phyloP scores from a whole-genome alignment of 164 flowering plant genomes.

The Aristolochia fimbriata region DNA sequence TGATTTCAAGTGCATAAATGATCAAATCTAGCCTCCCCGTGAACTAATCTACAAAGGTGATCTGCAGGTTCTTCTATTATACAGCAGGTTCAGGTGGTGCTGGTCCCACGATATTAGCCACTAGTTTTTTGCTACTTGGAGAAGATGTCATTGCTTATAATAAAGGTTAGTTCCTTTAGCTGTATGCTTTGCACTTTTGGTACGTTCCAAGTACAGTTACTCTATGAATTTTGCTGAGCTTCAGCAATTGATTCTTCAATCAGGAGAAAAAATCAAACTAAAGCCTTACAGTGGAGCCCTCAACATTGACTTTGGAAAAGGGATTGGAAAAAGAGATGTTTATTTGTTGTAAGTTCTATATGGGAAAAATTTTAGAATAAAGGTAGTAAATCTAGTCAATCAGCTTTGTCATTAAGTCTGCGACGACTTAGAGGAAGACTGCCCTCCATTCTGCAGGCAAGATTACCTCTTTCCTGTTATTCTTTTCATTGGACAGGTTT shows the following conservation, averaged over 20 bases:
- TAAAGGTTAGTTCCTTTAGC: constrained; percentile 46
- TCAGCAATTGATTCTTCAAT: constrained; percentile 6
- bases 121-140: constrained; percentile 93
- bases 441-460: too few species aligned
- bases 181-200: background rate
- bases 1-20: too few species aligned
- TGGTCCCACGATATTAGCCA: constrained; percentile 94
- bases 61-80: constrained; percentile 76
- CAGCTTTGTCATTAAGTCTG: too few species aligned
- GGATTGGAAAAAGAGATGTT: constrained; percentile 80
- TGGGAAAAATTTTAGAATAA: too few species aligned
- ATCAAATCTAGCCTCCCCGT: too few species aligned
- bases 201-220: background rate
- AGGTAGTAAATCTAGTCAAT: too few species aligned
- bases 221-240: background rate
- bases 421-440: too few species aligned
- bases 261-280: constrained; percentile 74
- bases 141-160: constrained; percentile 90
- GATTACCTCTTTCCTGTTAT: background rate
- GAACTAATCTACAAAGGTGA: constrained; percentile 6
- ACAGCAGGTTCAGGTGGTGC: constrained; percentile 99
- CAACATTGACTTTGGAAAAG: constrained; percentile 86
- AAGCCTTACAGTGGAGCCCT: constrained; percentile 89
- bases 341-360: constrained; percentile 75
- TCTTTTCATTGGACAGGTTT: background rate